These are phyloP conservation scores for Geotrichum armillariae DNA, from an alignment of 1,139 yeast genomes.

Conservation along the genomic window DNA sequence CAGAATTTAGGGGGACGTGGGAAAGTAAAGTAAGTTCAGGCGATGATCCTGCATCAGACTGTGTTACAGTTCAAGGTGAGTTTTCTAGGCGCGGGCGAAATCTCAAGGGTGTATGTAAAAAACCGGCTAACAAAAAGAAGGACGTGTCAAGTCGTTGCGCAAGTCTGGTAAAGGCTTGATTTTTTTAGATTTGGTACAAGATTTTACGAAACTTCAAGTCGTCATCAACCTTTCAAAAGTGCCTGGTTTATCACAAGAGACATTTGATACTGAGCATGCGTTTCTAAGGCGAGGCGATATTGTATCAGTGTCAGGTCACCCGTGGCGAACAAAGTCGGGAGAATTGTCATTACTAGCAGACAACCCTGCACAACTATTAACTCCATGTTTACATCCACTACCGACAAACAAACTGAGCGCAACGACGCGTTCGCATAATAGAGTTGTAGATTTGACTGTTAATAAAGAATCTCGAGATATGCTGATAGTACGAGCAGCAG, in stretches of 20 bases:
- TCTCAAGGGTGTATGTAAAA: no score
- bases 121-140: background rate
- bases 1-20: conserved; percentile 28
- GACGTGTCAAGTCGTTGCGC: conserved; percentile 58
- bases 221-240: conserved; percentile 52
- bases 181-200: conserved; percentile 68
- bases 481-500: conserved; percentile 53
- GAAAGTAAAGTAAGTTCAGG: conserved; percentile 21
- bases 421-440: conserved; percentile 60
- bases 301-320: conserved; percentile 61
- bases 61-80: conserved; percentile 45
- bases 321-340: conserved; percentile 75
- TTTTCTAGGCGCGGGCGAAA: no score
- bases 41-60: conserved; percentile 7
- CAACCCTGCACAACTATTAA: conserved; percentile 49
- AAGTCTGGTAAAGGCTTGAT: conserved; percentile 65
- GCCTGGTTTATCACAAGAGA: conserved; percentile 38
- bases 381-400: conserved; percentile 71
- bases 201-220: conserved; percentile 54
- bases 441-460: conserved; percentile 75
- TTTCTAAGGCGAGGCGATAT: conserved; percentile 70
- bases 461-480: conserved; percentile 51
- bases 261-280: conserved; percentile 49
- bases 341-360: conserved; percentile 72
- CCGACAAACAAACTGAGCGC: conserved; percentile 63